These are phyloP conservation scores for Tephrocybe sp. DNA, from an alignment of 768 basidiomycete genomes.

Conservation along the genomic window DNA sequence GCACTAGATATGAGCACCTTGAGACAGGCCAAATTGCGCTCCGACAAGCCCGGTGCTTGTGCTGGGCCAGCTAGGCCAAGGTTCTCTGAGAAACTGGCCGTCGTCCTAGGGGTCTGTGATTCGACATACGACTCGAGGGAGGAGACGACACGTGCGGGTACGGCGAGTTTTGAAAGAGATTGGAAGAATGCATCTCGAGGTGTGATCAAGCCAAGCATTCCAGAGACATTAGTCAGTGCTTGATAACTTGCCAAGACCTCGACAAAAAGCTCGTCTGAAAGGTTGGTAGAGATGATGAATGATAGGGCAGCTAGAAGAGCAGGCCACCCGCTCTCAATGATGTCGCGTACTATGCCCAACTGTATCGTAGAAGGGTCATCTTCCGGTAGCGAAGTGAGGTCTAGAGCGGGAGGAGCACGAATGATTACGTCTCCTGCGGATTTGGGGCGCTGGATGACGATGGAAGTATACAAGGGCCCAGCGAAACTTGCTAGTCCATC, in stretches of 20 bases:
- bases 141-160: slow-evolving; percentile 88
- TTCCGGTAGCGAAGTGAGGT: slow-evolving; percentile 50
- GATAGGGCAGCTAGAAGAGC: slow-evolving; percentile 88
- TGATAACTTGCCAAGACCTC: slow-evolving; percentile 83
- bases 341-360: slow-evolving; percentile 64
- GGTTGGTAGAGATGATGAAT: slow-evolving; percentile 85
- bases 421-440: slow-evolving; percentile 61
- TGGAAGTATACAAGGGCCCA: slow-evolving; percentile 69
- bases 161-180: slow-evolving; percentile 85
- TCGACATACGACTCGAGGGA: slow-evolving; percentile 60
- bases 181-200: slow-evolving; percentile 94
- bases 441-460: slow-evolving; percentile 65
- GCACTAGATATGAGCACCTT: slow-evolving; percentile 78
- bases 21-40: slow-evolving; percentile 88
- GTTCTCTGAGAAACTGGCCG: slow-evolving; percentile 61
- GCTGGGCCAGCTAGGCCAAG: slow-evolving; percentile 53
- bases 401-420: slow-evolving; percentile 72
- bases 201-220: slow-evolving; percentile 81
- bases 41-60: slow-evolving; percentile 74
- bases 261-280: slow-evolving; percentile 89
- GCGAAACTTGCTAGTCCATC: slow-evolving; percentile 80
- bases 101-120: slow-evolving; percentile 59
- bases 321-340: slow-evolving; percentile 90
- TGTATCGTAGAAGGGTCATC: slow-evolving; percentile 51
- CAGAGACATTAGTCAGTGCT: slow-evolving; percentile 82